These are phyloP conservation scores for Tetrapisispora iriomotensis DNA, from an alignment of 805 yeast species.

Conservation along the genomic window DNA sequence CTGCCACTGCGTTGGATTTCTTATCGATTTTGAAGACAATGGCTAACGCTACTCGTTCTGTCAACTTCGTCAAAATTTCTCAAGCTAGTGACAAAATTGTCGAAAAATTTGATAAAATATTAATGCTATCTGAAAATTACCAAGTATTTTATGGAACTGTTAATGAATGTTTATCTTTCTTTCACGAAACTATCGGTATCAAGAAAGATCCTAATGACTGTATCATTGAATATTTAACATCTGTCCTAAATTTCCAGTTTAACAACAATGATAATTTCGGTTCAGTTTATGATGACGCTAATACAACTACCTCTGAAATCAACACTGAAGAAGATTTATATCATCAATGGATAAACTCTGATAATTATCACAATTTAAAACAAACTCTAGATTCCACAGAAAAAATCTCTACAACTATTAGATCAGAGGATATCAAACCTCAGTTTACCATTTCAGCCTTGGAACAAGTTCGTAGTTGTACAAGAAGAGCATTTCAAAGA, in stretches of 20 bases:
- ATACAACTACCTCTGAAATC: conserved; percentile 31
- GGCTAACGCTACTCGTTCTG: conserved; percentile 32
- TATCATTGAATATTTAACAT: conserved; percentile 53
- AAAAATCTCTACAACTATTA: conserved; percentile 18
- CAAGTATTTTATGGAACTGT: conserved; percentile 40
- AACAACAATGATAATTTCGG: neutral
- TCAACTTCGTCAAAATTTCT: conserved; percentile 39
- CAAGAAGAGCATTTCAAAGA: conserved; percentile 37
- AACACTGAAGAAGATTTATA: conserved; percentile 30
- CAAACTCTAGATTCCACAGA: conserved; percentile 22
- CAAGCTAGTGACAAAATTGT: conserved; percentile 42
- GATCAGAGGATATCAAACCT: conserved; percentile 22
- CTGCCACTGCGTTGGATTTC: conserved; percentile 42
- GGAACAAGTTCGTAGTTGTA: conserved; percentile 37
- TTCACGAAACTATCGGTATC: conserved; percentile 41
- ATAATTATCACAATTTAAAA: conserved; percentile 21
- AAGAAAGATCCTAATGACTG: conserved; percentile 47
- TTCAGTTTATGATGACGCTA: conserved; percentile 33
- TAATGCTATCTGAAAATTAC: conserved; percentile 38
- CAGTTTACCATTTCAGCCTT: conserved; percentile 13
- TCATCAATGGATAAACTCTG: conserved; percentile 26
- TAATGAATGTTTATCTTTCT: conserved; percentile 37
- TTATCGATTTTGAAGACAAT: conserved; percentile 35
- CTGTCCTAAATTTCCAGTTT: conserved; percentile 38
- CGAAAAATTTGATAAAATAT: conserved; percentile 39